Conservation (phyloP, 768 basidiomycete species). For the Amanita subjunquillea region DNA sequence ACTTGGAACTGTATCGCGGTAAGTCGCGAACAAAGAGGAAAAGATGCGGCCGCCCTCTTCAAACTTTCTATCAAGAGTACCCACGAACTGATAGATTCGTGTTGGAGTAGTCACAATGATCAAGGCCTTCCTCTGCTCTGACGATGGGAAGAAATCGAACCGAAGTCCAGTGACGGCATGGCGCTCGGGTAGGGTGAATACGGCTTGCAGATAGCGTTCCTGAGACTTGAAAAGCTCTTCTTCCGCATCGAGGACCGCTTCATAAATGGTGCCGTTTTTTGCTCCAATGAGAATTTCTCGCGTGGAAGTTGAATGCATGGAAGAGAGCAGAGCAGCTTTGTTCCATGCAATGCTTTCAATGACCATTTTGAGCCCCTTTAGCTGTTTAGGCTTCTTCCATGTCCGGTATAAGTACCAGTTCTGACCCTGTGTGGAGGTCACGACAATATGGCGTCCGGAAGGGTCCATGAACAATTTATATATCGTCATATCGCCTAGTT, state of each 20-base stretch:
- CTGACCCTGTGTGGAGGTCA: slow-evolving; percentile 82
- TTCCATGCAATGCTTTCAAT: slow-evolving; percentile 94
- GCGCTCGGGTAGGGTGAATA: slow-evolving; percentile 72
- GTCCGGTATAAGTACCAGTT: slow-evolving; percentile 84
- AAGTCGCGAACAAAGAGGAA: slow-evolving; percentile 59
- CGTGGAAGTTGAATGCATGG: slow-evolving; percentile 63
- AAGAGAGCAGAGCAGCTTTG: slow-evolving; percentile 50
- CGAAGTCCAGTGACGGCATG: slow-evolving; percentile 79
- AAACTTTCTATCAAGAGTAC: slow-evolving; percentile 49
- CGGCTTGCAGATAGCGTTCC: slow-evolving; percentile 64
- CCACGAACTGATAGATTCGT: slow-evolving; percentile 86
- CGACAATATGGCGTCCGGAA: slow-evolving; percentile 80
- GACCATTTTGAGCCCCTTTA: slow-evolving; percentile 76
- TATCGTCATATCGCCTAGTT: slow-evolving; percentile 66
- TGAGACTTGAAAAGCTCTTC: slow-evolving; percentile 90
- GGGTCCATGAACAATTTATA: slow-evolving; percentile 88
- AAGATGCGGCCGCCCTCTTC: slow-evolving; percentile 76
- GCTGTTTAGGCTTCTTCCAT: slow-evolving; percentile 72
- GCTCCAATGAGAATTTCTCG: slow-evolving; percentile 83
- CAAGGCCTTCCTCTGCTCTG: slow-evolving; percentile 51
- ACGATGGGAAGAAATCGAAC: slow-evolving; percentile 65
- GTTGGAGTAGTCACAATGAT: slow-evolving; percentile 80
- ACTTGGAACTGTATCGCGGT: slow-evolving; percentile 79
- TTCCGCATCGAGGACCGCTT: slow-evolving; percentile 81
- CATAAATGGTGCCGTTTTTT: slow-evolving; percentile 77